phyloP scores from a whole-genome alignment of 768 basidiomycete genomes.

The Omphalotus guepiniiformis region DNA sequence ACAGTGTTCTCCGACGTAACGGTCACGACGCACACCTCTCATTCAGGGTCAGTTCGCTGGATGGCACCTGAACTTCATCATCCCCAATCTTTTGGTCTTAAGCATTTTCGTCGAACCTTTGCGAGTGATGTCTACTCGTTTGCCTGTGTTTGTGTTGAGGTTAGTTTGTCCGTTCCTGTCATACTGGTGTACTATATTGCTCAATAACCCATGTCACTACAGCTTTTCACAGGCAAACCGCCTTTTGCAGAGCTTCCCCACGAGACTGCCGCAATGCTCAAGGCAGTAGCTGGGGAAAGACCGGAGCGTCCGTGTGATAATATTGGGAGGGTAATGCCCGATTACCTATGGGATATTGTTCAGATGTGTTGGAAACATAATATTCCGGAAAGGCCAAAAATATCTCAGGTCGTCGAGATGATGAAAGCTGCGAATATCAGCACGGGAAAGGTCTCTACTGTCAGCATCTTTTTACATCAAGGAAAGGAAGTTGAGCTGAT shows the following conservation, averaged over 20 bases:
- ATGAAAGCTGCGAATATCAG: slow-evolving; percentile 3
- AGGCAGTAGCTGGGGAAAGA: slow-evolving; percentile 16
- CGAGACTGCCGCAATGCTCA: slow-evolving; percentile 17
- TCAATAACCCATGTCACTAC: neutral
- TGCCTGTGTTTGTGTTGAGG: slow-evolving; percentile 30
- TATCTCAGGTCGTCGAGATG: slow-evolving; percentile 1
- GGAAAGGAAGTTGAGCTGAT: neutral
- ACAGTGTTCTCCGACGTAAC: slow-evolving; percentile 26
- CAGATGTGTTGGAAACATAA: slow-evolving; percentile 10
- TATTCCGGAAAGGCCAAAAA: slow-evolving; percentile 4
- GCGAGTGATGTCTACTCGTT: slow-evolving; percentile 30
- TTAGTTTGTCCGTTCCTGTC: neutral
- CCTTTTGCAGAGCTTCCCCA: slow-evolving; percentile 18
- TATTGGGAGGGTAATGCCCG: slow-evolving; percentile 2
- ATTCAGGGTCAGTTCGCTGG: slow-evolving; percentile 27
- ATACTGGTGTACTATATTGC: neutral
- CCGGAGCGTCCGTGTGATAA: slow-evolving; percentile 12
- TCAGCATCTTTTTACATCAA: too few relatives aligned
- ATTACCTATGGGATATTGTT: slow-evolving; percentile 8
- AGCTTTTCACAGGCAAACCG: slow-evolving; percentile 18
- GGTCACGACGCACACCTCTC: slow-evolving; percentile 18
- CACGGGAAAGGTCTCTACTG: neutral
- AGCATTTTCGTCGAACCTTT: slow-evolving; percentile 19
- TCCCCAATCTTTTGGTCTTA: slow-evolving; percentile 22
- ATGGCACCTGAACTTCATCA: slow-evolving; percentile 34